Conservation (phyloP, 2,329 filamentous ascomycete genomes). For the Orbilia blumenaviensis region DNA sequence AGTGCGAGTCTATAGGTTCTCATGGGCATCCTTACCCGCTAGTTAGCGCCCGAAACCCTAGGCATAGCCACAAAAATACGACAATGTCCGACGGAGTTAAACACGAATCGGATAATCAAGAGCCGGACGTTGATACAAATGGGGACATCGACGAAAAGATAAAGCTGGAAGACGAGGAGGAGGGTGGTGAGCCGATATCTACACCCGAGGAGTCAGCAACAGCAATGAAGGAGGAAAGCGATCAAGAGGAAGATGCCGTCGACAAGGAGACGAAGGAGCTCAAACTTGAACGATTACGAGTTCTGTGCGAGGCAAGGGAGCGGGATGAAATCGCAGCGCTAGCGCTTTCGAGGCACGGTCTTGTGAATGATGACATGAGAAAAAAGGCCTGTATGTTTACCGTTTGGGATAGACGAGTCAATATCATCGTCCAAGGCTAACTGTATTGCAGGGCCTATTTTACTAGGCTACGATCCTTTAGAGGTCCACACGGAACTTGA, state of each 20-base stretch:
- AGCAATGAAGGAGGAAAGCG: slow-evolving; percentile 13
- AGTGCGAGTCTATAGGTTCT: not conserved
- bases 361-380: slow-evolving; percentile 57
- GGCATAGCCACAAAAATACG: not conserved
- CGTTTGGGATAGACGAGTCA: not conserved
- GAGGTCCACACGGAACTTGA: slow-evolving; percentile 46
- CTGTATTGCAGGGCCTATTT: slow-evolving; percentile 55
- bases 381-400: slow-evolving; percentile 56
- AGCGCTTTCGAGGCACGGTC: slow-evolving; percentile 56
- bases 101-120: slow-evolving; percentile 21
- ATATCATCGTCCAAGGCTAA: not conserved
- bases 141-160: slow-evolving; percentile 19
- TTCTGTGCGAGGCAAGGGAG: slow-evolving; percentile 54
- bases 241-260: slow-evolving; percentile 6
- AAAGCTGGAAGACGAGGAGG: slow-evolving; percentile 55
- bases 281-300: slow-evolving; percentile 55
- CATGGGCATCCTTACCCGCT: not conserved
- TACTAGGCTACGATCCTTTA: slow-evolving; percentile 62
- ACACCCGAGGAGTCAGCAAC: slow-evolving; percentile 54
- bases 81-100: slow-evolving; percentile 55
- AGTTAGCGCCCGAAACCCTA: not conserved
- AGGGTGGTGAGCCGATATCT: not conserved
- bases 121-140: not conserved
- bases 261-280: slow-evolving; percentile 49
- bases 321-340: slow-evolving; percentile 54